Conservation (phyloP, 1,284 basidiomycete species). For the Tilletiopsis washingtonensis region DNA sequence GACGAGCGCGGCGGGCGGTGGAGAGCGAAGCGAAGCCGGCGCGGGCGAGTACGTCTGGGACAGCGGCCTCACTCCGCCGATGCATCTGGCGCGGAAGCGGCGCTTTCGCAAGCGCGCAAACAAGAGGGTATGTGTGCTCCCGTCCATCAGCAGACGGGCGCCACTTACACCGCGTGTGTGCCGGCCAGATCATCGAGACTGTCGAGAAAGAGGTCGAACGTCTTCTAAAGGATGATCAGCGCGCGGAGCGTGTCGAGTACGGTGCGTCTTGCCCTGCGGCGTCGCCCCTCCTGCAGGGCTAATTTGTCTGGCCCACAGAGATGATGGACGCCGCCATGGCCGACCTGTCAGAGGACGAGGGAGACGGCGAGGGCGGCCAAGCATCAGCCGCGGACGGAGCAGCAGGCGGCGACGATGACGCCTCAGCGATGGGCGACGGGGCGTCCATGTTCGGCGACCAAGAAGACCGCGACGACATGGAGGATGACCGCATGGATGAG, state of each 20-base stretch:
- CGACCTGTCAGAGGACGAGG: constrained; percentile 33
- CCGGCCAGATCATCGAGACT: constrained; percentile 77
- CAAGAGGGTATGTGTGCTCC: no score
- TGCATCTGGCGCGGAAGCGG: constrained; percentile 83
- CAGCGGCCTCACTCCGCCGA: constrained; percentile 88
- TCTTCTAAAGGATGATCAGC: constrained; percentile 73
- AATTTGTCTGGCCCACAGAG: not conserved
- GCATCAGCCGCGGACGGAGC: constrained; percentile 10
- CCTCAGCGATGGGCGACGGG: constrained; percentile 42
- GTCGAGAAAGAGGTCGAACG: constrained; percentile 95
- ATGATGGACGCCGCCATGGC: constrained; percentile 2
- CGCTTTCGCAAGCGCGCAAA: constrained; percentile 86
- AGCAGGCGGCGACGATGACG: constrained; percentile 49
- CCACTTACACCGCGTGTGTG: not conserved
- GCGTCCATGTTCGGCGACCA: constrained; percentile 34
- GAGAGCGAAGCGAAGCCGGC: not conserved
- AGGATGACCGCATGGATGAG: constrained; percentile 8
- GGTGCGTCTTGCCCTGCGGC: constrained; percentile 17
- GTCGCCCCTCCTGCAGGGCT: not conserved
- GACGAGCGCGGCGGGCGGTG: not conserved
- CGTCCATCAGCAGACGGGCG: no score
- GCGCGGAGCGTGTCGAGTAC: constrained; percentile 61
- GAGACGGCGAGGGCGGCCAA: constrained; percentile 14
- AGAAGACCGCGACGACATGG: constrained; percentile 51
- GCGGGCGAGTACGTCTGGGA: constrained; percentile 91